Evolutionary conservation across 306 rosid species (phyloP).

Genomic region (Nissolia schottii): DNA sequence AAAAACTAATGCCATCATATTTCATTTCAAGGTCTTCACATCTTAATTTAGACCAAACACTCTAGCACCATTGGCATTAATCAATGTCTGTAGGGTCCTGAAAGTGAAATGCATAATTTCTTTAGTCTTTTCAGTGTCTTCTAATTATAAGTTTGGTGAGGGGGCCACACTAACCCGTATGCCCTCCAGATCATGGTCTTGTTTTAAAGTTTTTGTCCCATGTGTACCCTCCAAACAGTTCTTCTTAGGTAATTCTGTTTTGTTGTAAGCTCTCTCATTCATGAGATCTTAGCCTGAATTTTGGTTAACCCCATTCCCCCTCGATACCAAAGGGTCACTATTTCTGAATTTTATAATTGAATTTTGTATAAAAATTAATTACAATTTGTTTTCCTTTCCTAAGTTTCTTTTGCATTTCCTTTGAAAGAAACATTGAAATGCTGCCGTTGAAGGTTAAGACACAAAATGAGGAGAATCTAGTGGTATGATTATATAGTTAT

Average conservation of each 20-base stretch:
- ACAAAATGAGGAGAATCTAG: not conserved
- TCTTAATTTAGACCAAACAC: not conserved
- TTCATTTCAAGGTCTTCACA: not conserved
- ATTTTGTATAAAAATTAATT: no score
- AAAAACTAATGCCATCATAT: no score
- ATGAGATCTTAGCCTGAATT: not conserved
- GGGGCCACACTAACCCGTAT: not conserved
- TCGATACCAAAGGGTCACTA: no score
- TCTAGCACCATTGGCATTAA: not conserved
- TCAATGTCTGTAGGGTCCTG: not conserved
- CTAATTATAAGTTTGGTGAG: not conserved
- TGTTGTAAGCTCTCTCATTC: not conserved
- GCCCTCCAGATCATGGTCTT: not conserved
- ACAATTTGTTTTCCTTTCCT: not conserved
- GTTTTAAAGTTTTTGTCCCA: not conserved
- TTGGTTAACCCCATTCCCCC: no score
- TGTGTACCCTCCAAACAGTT: not conserved
- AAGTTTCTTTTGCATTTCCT: not conserved
- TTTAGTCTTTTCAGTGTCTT: not conserved
- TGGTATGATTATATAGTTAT: not conserved
- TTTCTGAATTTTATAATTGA: no score
- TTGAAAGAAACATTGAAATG: not conserved
- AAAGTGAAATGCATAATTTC: not conserved
- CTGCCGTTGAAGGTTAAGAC: not conserved
- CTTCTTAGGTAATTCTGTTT: not conserved